These are phyloP conservation scores for Isatis lusitanica DNA, from an alignment of 441 rosid species.

Conservation along the genomic window DNA sequence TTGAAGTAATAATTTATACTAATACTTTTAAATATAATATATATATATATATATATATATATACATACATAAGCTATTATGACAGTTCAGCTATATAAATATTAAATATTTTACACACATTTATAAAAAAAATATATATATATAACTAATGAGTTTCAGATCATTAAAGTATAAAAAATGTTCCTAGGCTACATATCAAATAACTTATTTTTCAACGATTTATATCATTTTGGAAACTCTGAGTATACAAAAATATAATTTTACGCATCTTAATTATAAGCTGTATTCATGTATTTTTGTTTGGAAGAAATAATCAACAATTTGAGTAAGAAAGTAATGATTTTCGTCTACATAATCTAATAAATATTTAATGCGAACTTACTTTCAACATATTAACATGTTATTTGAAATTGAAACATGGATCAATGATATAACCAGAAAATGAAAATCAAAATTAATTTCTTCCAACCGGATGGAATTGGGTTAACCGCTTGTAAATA, in stretches of 20 bases:
- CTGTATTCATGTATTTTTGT: neutral
- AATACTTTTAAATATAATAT: neutral
- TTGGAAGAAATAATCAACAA: neutral
- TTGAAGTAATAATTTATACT: neutral
- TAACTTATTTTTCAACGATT: neutral
- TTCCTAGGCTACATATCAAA: too few relatives aligned
- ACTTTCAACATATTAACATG: neutral
- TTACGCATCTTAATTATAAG: neutral
- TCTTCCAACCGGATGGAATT: neutral
- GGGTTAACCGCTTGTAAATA: neutral
- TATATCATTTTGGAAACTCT: too few relatives aligned
- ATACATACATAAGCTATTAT: neutral
- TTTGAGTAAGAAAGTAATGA: neutral
- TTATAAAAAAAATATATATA: too few relatives aligned
- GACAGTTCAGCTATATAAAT: neutral
- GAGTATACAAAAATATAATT: neutral
- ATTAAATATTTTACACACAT: too few relatives aligned
- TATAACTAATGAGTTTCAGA: too few relatives aligned
- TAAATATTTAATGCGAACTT: neutral
- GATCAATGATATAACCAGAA: neutral
- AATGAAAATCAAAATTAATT: neutral
- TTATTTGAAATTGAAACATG: neutral
- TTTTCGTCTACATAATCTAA: neutral
- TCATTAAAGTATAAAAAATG: too few relatives aligned
- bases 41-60: too few relatives aligned